These are phyloP conservation scores for Chalciporus chontae DNA, from an alignment of 768 basidiomycete species.

Conservation along the genomic window DNA sequence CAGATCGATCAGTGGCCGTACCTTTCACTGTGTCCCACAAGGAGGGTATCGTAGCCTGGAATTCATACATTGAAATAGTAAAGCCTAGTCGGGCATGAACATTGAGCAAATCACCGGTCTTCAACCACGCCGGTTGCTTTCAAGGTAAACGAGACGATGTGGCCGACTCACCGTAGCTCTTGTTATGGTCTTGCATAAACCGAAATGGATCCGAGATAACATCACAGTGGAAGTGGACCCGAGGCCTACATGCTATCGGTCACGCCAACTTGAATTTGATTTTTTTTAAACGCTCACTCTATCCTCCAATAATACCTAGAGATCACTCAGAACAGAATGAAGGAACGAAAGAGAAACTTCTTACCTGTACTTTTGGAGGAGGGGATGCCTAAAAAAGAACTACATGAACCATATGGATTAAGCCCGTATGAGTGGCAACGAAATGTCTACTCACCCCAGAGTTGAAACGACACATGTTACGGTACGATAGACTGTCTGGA, in stretches of 20 bases:
- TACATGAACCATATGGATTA: constrained; percentile 15
- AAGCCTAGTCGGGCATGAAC: constrained; percentile 39
- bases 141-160: not conserved
- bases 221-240: constrained; percentile 54
- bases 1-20: constrained; percentile 33
- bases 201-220: constrained; percentile 47
- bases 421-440: not conserved
- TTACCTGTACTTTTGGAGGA: constrained; percentile 30
- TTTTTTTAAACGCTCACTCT: constrained; percentile 25
- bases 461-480: constrained; percentile 78
- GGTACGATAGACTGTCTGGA: constrained; percentile 36
- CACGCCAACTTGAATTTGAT: constrained; percentile 33
- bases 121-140: not conserved
- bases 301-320: constrained; percentile 30
- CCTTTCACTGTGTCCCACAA: constrained; percentile 62
- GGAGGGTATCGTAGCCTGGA: constrained; percentile 56
- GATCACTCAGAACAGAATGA: not conserved
- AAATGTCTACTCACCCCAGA: constrained; percentile 47
- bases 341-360: not conserved
- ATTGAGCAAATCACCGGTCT: not conserved
- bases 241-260: constrained; percentile 36
- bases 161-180: constrained; percentile 43
- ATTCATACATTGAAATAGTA: constrained; percentile 62
- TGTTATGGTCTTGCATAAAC: constrained; percentile 53
- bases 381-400: constrained; percentile 47